A percentile compares a stretch with the other conserved stretches of the same genome.
Conservation (phyloP, 2,329 filamentous ascomycete genomes). For the Daldinia sp. region DNA sequence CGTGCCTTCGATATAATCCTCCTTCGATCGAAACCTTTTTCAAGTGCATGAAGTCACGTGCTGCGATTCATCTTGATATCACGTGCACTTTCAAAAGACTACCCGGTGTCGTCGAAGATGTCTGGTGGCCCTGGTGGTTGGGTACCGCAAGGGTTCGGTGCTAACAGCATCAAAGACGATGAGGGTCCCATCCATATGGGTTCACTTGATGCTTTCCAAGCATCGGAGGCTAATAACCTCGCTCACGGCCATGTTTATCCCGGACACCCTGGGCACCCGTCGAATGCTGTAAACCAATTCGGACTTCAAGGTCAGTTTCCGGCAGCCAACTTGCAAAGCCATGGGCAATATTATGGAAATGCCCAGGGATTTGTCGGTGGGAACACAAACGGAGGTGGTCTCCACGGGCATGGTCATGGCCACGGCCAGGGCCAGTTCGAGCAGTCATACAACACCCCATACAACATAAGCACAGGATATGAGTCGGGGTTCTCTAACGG, state of each 20-base stretch:
- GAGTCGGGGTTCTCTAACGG: neutral
- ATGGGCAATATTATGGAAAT: neutral
- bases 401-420: neutral
- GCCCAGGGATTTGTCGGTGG: neutral
- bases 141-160: neutral
- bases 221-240: neutral
- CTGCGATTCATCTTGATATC: neutral
- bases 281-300: neutral
- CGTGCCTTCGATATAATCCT: too few relatives aligned
- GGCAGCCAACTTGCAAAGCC: neutral
- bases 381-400: neutral
- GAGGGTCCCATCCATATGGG: neutral
- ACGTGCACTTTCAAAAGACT: neutral
- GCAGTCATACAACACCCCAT: neutral
- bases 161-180: neutral
- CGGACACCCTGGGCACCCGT: neutral
- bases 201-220: neutral
- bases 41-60: neutral
- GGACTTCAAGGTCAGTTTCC: neutral
- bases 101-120: neutral
- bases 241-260: neutral
- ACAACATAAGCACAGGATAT: neutral
- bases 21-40: neutral
- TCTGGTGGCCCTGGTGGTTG: neutral
- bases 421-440: conserved; percentile 1